These are phyloP conservation scores for Talaromyces ruber DNA, from an alignment of 495 filamentous ascomycete genomes.

Conservation along the genomic window DNA sequence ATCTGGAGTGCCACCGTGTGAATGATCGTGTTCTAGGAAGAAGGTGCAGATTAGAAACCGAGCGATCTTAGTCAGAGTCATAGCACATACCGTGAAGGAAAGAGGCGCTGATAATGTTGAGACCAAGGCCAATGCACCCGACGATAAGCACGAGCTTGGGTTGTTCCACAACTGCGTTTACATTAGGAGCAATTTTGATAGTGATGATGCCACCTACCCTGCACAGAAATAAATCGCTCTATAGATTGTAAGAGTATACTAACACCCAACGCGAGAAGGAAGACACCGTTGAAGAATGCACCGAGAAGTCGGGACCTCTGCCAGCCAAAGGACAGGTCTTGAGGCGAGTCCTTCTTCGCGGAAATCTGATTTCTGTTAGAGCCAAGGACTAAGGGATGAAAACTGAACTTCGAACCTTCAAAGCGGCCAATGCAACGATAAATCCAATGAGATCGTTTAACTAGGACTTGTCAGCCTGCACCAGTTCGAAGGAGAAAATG, in stretches of 20 bases:
- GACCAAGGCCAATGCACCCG: constrained; percentile 67
- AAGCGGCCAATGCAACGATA: constrained; percentile 74
- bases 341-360: constrained; percentile 19
- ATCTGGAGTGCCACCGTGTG: background rate
- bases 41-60: background rate
- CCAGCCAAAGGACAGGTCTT: constrained; percentile 51
- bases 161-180: constrained; percentile 50
- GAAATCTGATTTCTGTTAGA: constrained; percentile 15
- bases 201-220: constrained; percentile 18
- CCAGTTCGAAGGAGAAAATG: background rate
- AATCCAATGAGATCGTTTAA: constrained; percentile 88
- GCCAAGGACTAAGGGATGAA: background rate
- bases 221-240: constrained; percentile 58
- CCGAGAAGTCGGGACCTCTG: constrained; percentile 82
- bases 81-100: constrained; percentile 80
- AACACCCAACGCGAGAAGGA: constrained; percentile 84
- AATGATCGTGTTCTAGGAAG: background rate
- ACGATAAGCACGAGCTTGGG: constrained; percentile 72
- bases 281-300: constrained; percentile 89
- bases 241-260: constrained; percentile 87
- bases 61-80: background rate
- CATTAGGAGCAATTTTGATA: background rate
- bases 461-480: constrained; percentile 25
- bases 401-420: constrained; percentile 51
- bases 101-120: constrained; percentile 71